Conservation (phyloP, 108 stramenopile species). For the Skeletonema costatum region DNA sequence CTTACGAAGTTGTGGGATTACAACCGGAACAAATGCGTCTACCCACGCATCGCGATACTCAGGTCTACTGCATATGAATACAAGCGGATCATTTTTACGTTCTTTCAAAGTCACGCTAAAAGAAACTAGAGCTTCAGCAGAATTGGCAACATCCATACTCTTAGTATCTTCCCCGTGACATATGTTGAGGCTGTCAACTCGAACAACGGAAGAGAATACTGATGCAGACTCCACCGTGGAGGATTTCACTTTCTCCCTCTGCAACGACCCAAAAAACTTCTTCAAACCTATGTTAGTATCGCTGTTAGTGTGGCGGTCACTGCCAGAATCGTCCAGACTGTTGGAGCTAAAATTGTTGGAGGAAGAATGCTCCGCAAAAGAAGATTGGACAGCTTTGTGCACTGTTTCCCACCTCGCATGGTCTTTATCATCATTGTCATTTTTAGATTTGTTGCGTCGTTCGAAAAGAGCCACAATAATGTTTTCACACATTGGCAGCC, state of each 20-base stretch:
- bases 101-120: slow-evolving; percentile 14
- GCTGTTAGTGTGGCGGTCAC: not conserved
- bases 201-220: slow-evolving; percentile 19
- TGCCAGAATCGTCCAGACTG: not conserved
- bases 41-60: slow-evolving; percentile 23
- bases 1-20: slow-evolving; percentile 2
- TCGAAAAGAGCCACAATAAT: slow-evolving; percentile 1
- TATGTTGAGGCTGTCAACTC: slow-evolving; percentile 17
- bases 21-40: not conserved
- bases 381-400: not conserved
- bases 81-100: slow-evolving; percentile 3
- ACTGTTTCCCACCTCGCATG: not conserved
- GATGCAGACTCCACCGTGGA: slow-evolving; percentile 16
- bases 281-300: not conserved
- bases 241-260: not conserved
- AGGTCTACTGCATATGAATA: not conserved
- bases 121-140: slow-evolving; percentile 7
- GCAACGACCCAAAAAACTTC: not conserved
- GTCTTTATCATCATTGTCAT: not conserved
- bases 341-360: not conserved
- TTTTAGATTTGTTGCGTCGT: not conserved
- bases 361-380: not conserved
- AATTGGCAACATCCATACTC: not conserved
- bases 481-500: slow-evolving; percentile 9
- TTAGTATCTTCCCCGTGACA: slow-evolving; percentile 4